Percentiles rank a stretch among this genome's conserved stretches.
phyloP scores from a whole-genome alignment of 352 stramenopile genomes.

The Phytophthora cajani region DNA sequence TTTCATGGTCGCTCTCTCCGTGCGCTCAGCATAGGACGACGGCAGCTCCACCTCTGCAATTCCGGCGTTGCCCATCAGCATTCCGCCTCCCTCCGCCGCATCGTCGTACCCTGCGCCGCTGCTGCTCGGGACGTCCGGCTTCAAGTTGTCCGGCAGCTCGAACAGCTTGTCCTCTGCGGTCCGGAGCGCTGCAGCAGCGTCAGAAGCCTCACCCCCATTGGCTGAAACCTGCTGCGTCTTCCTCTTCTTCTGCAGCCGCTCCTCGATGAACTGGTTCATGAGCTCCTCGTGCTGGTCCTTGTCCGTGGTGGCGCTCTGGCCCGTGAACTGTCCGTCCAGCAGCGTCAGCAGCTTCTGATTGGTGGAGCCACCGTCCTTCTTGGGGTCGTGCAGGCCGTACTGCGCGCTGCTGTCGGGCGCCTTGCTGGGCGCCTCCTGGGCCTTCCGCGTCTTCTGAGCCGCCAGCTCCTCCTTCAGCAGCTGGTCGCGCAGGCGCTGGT shows the following conservation, averaged over 20 bases:
- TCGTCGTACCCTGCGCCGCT: constrained; percentile 35
- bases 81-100: constrained; percentile 53
- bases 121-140: constrained; percentile 48
- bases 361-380: constrained; percentile 63
- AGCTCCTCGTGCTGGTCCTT: constrained; percentile 82
- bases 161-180: constrained; percentile 77
- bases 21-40: constrained; percentile 56
- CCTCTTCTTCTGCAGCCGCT: constrained; percentile 63
- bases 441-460: constrained; percentile 22
- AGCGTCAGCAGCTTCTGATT: constrained; percentile 77
- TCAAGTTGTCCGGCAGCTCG: constrained; percentile 63
- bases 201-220: not conserved
- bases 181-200: constrained; percentile 20
- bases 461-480: constrained; percentile 45
- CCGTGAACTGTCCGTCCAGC: constrained; percentile 84
- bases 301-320: constrained; percentile 64
- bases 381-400: constrained; percentile 79
- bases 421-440: constrained; percentile 21
- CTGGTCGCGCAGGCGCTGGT: constrained; percentile 67
- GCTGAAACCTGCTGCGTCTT: constrained; percentile 4
- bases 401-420: constrained; percentile 22
- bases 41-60: constrained; percentile 86
- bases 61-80: constrained; percentile 79
- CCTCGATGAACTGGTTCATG: constrained; percentile 87
- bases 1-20: constrained; percentile 50